Percentiles rank a stretch among this genome's conserved stretches.
phyloP scores from a whole-genome alignment of 768 basidiomycete species.

The Pleurotus citrinopileatus region DNA sequence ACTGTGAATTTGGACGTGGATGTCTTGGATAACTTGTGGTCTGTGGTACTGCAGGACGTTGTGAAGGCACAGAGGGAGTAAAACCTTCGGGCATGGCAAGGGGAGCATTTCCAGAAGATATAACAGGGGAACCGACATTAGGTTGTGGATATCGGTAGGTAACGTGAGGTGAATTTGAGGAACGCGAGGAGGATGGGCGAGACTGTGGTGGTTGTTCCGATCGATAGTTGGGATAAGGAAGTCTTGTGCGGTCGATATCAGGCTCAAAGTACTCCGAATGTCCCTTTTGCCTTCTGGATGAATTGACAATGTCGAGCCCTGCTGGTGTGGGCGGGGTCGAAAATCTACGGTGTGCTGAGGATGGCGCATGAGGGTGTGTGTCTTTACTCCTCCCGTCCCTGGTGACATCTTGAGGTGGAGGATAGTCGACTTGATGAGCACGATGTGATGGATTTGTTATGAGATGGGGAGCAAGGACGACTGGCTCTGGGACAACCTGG shows the following conservation, averaged over 20 bases:
- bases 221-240: slow-evolving; percentile 1
- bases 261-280: neutral
- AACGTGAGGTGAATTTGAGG: slow-evolving; percentile 17
- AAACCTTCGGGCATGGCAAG: neutral
- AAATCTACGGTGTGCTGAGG: neutral
- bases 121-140: slow-evolving; percentile 3
- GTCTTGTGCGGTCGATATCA: neutral
- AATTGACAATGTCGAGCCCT: too few relatives aligned
- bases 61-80: slow-evolving; percentile 1
- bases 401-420: too few relatives aligned
- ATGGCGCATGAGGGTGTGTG: too few relatives aligned
- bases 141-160: slow-evolving; percentile 16
- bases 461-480: slow-evolving; percentile 31
- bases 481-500: slow-evolving; percentile 23
- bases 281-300: neutral
- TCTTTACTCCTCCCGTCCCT: too few relatives aligned
- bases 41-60: neutral
- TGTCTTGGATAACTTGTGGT: neutral
- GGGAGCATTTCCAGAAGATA: neutral
- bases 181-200: slow-evolving; percentile 5
- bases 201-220: slow-evolving; percentile 10
- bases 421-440: neutral
- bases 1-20: slow-evolving; percentile 4
- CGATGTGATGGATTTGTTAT: slow-evolving; percentile 11
- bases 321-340: slow-evolving; percentile 5